Percentiles rank a stretch among this genome's conserved stretches.
phyloP scores from a whole-genome alignment of 805 yeast genomes.

The Kregervanrija delftensis region DNA sequence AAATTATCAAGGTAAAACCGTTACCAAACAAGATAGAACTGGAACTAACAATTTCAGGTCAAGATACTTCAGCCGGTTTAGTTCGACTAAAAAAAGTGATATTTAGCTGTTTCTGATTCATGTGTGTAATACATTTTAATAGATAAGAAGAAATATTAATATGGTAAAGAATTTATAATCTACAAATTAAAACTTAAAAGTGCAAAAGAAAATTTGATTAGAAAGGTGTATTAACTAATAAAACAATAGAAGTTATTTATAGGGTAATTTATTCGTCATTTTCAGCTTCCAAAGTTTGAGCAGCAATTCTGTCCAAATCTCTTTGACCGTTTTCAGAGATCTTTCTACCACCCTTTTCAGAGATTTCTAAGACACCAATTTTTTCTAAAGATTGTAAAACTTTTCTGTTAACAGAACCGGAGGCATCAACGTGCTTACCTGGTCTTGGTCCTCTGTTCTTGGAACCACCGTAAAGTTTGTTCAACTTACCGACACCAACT shows the following conservation, averaged over 20 bases:
- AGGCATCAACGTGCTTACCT: conserved; percentile 97
- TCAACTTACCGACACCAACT: conserved; percentile 98
- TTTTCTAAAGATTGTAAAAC: conserved; percentile 97
- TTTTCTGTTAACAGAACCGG: conserved; percentile 98
- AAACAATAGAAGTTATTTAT: conserved; percentile 1
- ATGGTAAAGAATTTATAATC: neutral
- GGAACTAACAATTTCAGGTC: conserved; percentile 61
- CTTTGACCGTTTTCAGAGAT: conserved; percentile 99
- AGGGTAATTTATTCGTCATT: conserved; percentile 41
- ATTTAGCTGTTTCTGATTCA: too few relatives aligned
- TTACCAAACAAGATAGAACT: conserved; percentile 36
- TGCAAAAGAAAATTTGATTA: conserved; percentile 3
- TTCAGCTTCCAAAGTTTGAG: conserved; percentile 93
- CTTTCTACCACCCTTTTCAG: conserved; percentile 99
- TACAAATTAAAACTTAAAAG: neutral
- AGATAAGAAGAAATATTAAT: neutral
- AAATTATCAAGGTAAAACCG: conserved; percentile 41
- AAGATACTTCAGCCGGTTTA: conserved; percentile 65
- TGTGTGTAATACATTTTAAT: too few relatives aligned
- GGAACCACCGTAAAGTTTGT: conserved; percentile 99
- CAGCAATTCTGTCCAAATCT: conserved; percentile 99
- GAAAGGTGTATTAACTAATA: conserved; percentile 5
- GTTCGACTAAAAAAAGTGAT: too few relatives aligned
- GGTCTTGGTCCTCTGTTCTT: conserved; percentile 99
- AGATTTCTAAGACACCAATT: conserved; percentile 93